A percentile compares a stretch with the other conserved stretches of the same genome.
These are phyloP conservation scores for Penicillium sp. DNA, from an alignment of 2,329 filamentous ascomycete species.

Conservation along the genomic window DNA sequence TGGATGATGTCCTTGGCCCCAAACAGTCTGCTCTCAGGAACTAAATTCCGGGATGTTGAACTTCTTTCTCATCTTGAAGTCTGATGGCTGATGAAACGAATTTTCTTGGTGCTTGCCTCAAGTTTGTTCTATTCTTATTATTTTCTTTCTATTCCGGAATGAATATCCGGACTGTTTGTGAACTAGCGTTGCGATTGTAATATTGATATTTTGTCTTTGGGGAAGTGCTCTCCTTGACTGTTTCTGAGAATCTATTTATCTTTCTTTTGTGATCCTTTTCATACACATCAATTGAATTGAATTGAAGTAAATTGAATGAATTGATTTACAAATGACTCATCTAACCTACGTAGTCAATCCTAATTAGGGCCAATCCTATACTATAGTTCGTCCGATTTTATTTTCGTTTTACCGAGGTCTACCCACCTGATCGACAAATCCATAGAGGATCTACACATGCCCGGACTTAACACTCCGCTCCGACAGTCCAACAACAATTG, in stretches of 20 bases:
- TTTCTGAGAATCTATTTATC: background rate
- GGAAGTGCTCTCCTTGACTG: slow-evolving; percentile 1
- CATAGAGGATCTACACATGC: slow-evolving; percentile 4
- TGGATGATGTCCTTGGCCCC: slow-evolving; percentile 41
- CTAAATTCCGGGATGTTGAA: background rate
- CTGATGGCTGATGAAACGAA: slow-evolving; percentile 7
- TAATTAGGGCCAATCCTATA: background rate
- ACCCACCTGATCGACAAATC: slow-evolving; percentile 3
- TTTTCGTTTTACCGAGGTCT: slow-evolving; percentile 16
- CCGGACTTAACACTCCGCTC: background rate
- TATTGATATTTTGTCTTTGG: slow-evolving; percentile 13
- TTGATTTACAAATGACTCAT: slow-evolving; percentile 4
- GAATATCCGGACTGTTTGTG: background rate
- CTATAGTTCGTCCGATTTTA: background rate
- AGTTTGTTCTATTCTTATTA: slow-evolving; percentile 1
- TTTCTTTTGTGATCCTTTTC: background rate
- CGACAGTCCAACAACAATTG: background rate
- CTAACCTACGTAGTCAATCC: background rate
- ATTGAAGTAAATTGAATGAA: background rate
- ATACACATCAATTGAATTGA: background rate
- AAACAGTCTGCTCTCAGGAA: slow-evolving; percentile 21
- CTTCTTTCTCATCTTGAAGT: background rate
- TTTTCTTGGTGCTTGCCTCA: slow-evolving; percentile 6
- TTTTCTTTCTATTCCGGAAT: background rate
- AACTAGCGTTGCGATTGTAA: slow-evolving; percentile 20